Conservation (phyloP, 805 yeast genomes). For the Candida ponderosae region DNA sequence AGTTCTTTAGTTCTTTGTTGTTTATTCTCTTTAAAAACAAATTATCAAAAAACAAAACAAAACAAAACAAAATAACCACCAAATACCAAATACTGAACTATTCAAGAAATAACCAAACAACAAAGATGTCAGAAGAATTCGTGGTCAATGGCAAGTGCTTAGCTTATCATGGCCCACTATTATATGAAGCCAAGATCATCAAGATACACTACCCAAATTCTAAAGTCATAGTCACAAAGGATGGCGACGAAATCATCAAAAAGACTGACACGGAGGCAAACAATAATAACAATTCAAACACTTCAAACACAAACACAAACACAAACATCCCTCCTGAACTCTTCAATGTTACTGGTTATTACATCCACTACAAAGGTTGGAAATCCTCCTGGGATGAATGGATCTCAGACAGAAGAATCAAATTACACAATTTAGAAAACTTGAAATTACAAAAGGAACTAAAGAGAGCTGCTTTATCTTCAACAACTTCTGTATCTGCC, state of each 20-base stretch:
- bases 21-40: too few species aligned
- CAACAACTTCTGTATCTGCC: slow-evolving; percentile 15
- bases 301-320: slow-evolving; percentile 12
- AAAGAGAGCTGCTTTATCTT: slow-evolving; percentile 35
- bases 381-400: slow-evolving; percentile 95
- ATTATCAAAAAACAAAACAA: not conserved
- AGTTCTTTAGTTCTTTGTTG: too few species aligned
- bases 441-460: slow-evolving; percentile 53
- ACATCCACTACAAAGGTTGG: slow-evolving; percentile 93
- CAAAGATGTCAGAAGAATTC: not conserved
- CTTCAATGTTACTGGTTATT: slow-evolving; percentile 37
- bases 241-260: slow-evolving; percentile 27
- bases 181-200: slow-evolving; percentile 80
- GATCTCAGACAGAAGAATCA: slow-evolving; percentile 65
- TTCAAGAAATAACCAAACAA: not conserved
- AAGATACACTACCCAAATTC: slow-evolving; percentile 52
- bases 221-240: slow-evolving; percentile 30
- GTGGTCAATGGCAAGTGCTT: slow-evolving; percentile 37
- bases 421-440: slow-evolving; percentile 65
- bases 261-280: slow-evolving; percentile 5
- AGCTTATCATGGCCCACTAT: slow-evolving; percentile 86
- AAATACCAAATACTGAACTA: not conserved
- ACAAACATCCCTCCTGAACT: slow-evolving; percentile 27
- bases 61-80: too few species aligned
- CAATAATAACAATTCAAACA: slow-evolving; percentile 4